Conservation (phyloP, 768 basidiomycete species). For the Chalciporus pseudorubinellus region DNA sequence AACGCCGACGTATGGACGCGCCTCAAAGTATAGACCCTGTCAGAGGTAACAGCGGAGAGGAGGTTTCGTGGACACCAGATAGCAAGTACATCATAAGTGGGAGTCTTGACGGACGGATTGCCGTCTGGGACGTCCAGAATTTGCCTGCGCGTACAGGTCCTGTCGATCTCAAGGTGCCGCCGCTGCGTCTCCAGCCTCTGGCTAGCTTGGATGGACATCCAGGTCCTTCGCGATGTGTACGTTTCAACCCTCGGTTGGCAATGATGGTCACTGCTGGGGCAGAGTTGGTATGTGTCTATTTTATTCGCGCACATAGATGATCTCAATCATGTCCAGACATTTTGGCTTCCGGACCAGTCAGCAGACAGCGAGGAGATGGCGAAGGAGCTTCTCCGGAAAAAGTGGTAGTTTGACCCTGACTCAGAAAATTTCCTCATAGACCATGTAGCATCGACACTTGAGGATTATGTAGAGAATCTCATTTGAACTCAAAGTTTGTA, state of each 20-base stretch:
- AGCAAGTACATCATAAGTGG: conserved; percentile 88
- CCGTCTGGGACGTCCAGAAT: conserved; percentile 81
- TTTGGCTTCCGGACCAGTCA: conserved; percentile 69
- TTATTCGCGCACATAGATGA: not conserved
- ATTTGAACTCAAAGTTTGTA: too few species aligned
- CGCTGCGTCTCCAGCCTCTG: conserved; percentile 49
- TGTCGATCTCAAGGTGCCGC: conserved; percentile 53
- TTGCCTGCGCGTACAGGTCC: conserved; percentile 51
- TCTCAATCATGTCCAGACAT: conserved; percentile 42
- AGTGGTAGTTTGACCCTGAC: conserved; percentile 10
- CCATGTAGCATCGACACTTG: too few species aligned
- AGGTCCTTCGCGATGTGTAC: conserved; percentile 81
- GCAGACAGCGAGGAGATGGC: conserved; percentile 69
- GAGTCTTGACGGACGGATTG: conserved; percentile 79
- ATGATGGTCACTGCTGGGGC: conserved; percentile 87
- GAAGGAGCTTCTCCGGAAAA: conserved; percentile 64
- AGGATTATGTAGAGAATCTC: not conserved
- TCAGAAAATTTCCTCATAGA: too few species aligned
- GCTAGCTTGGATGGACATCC: conserved; percentile 72
- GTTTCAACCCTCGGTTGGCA: conserved; percentile 83
- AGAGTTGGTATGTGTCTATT: conserved; percentile 61
- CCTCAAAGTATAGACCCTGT: conserved; percentile 62
- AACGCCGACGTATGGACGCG: conserved; percentile 52
- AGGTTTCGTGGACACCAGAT: conserved; percentile 93
- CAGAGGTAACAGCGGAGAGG: conserved; percentile 87